Evolutionary conservation across 23 red algal species (phyloP), one percentile per base, ranked within the genome.

Genomic region (Gracilariopsis chorda): DNA sequence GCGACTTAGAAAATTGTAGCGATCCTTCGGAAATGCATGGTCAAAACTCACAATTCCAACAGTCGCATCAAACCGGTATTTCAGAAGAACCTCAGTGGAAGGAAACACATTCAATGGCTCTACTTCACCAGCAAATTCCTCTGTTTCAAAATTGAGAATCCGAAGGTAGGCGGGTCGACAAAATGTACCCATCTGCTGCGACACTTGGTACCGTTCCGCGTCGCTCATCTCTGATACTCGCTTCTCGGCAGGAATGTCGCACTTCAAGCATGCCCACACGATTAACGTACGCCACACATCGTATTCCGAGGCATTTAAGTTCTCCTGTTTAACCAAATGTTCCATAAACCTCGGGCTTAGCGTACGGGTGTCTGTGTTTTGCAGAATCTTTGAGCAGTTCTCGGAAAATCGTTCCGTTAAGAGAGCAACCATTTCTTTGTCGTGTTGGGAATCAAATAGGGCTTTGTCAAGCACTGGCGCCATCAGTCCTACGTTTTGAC

Each of bases 271-370:
- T 33, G 53, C 63, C 84, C 84, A 88, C 2, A 19, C 16, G 21
- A 88, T 51, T 20, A 88, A 68, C 9, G 67, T 68, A 23, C 51
- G 4, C 84, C 84, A 88, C 8, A 88, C 7, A 11, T 76, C 68
- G 34, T 42, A 42, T 55, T 88, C 84, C 12, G 84, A 58, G n/a
- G 52, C 84, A 39, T 44, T 57, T 14, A 88, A 48, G 65, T 88
- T 77, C 33, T 88, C 84, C 20, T 88, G 84, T 51, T 77, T 75
- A 7, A 77, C 49, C 19, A 88, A 37, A 61, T 88, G 70, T 48
- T 76, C 11, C 67, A 88, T 64, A 25, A 77, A 61, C 17, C 42
- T 49, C 37, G 51, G 29, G 13, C 61, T 58, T 77, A 88, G 43
- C 20, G 34, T 39, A 25, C 37, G 33, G 17, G 58, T 33, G 12